Percentiles rank a stretch among this genome's conserved stretches.
These are phyloP conservation scores for Lenzites betulinus DNA, from an alignment of 768 basidiomycete genomes.

Conservation along the genomic window DNA sequence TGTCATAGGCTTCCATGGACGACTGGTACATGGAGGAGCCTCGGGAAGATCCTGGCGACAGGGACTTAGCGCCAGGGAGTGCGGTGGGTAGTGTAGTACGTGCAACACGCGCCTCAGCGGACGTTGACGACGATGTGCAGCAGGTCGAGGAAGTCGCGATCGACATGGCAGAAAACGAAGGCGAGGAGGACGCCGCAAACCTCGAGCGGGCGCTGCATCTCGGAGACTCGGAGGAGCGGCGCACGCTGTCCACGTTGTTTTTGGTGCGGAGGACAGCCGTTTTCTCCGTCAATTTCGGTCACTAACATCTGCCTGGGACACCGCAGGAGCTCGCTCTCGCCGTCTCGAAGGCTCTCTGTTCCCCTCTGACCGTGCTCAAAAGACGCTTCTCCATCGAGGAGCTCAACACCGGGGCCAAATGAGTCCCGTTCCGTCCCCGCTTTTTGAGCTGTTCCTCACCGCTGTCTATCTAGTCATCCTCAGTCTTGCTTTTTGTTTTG, in stretches of 20 bases:
- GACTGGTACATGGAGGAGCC: too few species aligned
- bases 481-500: too few species aligned
- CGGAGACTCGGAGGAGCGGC: background rate
- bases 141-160: background rate
- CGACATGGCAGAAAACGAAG: background rate
- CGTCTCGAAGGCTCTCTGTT: background rate
- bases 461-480: too few species aligned
- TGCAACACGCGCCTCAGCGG: background rate
- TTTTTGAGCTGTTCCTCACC: too few species aligned
- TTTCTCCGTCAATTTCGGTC: background rate
- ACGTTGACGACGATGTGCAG: background rate
- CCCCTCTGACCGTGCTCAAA: background rate
- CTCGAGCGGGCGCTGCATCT: background rate
- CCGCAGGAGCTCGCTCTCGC: background rate
- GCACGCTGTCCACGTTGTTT: background rate
- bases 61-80: too few species aligned
- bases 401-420: too few species aligned
- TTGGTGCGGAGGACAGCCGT: background rate
- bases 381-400: background rate
- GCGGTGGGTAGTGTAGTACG: too few species aligned
- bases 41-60: too few species aligned
- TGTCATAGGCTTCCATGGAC: too few species aligned
- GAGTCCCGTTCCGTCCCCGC: too few species aligned
- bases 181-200: background rate
- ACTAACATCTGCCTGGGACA: background rate